Base-by-base conservation (phyloP, 1,139 yeast species). In the Pichia sp. region DNA sequence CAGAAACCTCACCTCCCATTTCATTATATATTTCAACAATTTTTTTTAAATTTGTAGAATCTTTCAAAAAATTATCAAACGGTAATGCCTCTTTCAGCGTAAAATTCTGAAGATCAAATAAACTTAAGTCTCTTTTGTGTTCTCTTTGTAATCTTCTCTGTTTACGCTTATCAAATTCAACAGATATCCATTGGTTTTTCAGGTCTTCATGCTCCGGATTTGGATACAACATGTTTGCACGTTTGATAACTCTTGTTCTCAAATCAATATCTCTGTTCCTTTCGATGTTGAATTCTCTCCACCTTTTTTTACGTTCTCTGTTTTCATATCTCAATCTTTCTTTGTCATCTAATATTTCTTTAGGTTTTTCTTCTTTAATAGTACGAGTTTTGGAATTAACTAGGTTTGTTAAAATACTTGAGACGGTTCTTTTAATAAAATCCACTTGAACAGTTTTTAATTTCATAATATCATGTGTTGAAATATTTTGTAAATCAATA, bases 231-330 rank as follows among this genome's bases (percentile, higher is more conserved):
- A 68, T 66, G 40, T 70, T 71, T 0, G 97, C 97, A 42, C 92
- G 71, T 56, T 82, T 82, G 53, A 77, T 73, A 26, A 92, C 84
- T 47, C 97, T 71, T 1, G 86, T 79, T 46, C 95, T 74, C 51
- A 90, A 68, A 62, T 90, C 97, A 58, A 86, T 85, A 62, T 88
- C 96, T 67, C 87, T 83, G 63, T 90, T 90, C 54, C 94, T 74
- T 53, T 84, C 85, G 16, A 78, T 76, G 62, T 90, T 89, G 35
- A 80, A 82, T 53, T 82, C 92, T 61, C 97, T 77, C 97, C 97
- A 92, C 57, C 80, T 79, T 68, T 89, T 83, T 68, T 92, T 92
- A 37, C 97, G 74, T 53, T 85, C 92, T 44, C 96, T 73, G 59
- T 89, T 89, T 49, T 83, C 95, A 26, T 78, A 63, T 39, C 87